These are phyloP conservation scores for Candida verbasci DNA, from an alignment of 805 yeast species.

Conservation along the genomic window DNA sequence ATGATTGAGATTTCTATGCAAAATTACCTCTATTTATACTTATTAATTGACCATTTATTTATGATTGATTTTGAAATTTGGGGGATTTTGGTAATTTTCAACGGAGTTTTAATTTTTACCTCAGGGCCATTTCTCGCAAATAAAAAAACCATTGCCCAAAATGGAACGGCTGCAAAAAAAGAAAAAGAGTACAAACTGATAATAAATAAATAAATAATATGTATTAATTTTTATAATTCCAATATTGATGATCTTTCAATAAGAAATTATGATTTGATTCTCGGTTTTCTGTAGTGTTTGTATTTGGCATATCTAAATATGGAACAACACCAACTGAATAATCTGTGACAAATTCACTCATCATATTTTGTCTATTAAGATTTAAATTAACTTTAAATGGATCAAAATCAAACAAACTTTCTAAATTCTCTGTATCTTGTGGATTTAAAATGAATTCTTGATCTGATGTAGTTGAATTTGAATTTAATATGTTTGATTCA, in stretches of 20 bases:
- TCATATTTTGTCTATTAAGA: slow-evolving; percentile 18
- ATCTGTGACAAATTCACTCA: slow-evolving; percentile 68
- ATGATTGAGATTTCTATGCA: too few species aligned
- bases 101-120: too few species aligned
- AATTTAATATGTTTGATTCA: neutral
- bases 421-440: slow-evolving; percentile 9
- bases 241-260: neutral
- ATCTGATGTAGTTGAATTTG: neutral
- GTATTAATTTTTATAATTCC: neutral
- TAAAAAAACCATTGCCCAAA: too few species aligned
- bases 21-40: too few species aligned
- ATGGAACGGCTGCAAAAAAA: neutral
- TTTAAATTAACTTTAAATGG: slow-evolving; percentile 32
- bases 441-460: slow-evolving; percentile 1
- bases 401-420: slow-evolving; percentile 29
- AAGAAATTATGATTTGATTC: slow-evolving; percentile 1
- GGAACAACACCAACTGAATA: slow-evolving; percentile 77
- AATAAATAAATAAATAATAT: too few species aligned
- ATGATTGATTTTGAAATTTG: too few species aligned
- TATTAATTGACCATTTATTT: too few species aligned
- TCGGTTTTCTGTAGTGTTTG: too few species aligned
- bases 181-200: neutral
- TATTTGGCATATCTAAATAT: slow-evolving; percentile 39
- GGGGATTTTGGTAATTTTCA: too few species aligned
- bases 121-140: too few species aligned